Evolutionary conservation across 345 rosid species (phyloP).

Genomic region (Trapa incisa): DNA sequence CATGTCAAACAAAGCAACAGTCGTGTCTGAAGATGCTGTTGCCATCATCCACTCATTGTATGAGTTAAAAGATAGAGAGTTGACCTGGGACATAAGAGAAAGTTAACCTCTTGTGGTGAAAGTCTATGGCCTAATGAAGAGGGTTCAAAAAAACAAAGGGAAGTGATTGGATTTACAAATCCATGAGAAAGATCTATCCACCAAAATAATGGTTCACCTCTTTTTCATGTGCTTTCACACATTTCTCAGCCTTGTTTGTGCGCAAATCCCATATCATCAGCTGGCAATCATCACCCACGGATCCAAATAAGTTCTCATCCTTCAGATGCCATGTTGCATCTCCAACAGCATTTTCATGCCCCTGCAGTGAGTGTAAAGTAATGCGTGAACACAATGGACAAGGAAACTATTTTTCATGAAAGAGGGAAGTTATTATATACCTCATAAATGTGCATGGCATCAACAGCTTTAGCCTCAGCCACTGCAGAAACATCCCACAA

Average conservation of each 20-base stretch:
- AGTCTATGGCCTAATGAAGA: neutral
- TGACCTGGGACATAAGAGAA: constrained; percentile 28
- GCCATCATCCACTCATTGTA: constrained; percentile 82
- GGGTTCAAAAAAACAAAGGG: neutral
- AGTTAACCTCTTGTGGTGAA: neutral
- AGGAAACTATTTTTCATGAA: neutral
- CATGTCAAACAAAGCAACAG: constrained; percentile 69
- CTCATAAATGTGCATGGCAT: constrained; percentile 60
- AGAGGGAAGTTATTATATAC: constrained; percentile 16
- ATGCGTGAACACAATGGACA: neutral
- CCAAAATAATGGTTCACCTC: constrained; percentile 35
- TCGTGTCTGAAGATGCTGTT: constrained; percentile 86
- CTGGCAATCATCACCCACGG: constrained; percentile 76
- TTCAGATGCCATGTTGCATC: constrained; percentile 90
- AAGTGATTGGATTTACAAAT: neutral
- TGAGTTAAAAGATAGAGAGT: constrained; percentile 74
- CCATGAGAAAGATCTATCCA: no score
- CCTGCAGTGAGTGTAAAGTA: constrained; percentile 30
- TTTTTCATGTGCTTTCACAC: constrained; percentile 74
- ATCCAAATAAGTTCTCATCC: constrained; percentile 73
- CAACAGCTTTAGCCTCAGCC: constrained; percentile 45
- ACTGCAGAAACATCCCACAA: constrained; percentile 73
- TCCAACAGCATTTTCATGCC: constrained; percentile 66
- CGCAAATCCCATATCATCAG: constrained; percentile 83
- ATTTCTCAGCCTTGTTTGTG: constrained; percentile 52